Evolutionary conservation across 75 land plant species (phyloP), one percentile per base, ranked within the genome.

Genomic region (Cupressus sempervirens): DNA sequence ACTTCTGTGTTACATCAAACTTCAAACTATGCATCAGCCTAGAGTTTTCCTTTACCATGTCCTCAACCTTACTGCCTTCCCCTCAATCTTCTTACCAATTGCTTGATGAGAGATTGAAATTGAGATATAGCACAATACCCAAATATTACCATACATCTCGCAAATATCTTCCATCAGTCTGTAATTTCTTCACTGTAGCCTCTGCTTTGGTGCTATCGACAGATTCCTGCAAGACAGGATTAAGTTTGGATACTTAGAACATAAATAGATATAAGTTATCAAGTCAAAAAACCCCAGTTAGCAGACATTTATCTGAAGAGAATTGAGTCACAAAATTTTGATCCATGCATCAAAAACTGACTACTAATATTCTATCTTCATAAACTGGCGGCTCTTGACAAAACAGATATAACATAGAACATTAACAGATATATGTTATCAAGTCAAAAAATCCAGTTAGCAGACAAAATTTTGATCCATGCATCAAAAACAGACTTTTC

Each of bases 141-240:
- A 30, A 87, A 65, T 40, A 84, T 90, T 85, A 96, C 98, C 98
- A 96, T 12, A 96, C 97, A 81, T 96, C 98, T 65, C 98, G 91
- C 13, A 93, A 90, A 80, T 96, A 96, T 80, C 98, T 88, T 45
- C 98, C 96, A 20, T 85, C 93, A 81, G 79, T 91, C 84, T 96
- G 98, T 70, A 96, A 87, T 77, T 93, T 94, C 91, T 96, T 96
- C 88, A 96, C 93, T 84, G 91, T 85, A 70, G 91, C 88, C 88
- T 96, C 98, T 9, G 97, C 92, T 83, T 91, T 91, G 46, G 92
- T 88, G 85, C 89, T 92, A 84, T 88, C 91, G 67, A 92, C 84
- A 29, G 93, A 89, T 81, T 91, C 95, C 96, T 95, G 89, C 34
- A 83, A 80, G 86, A 32, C 76, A 80, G 56, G 34, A 34, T 43